Evolutionary conservation across 2,329 filamentous ascomycete species (phyloP).

Genomic region (Chaetomiaceae sp.): DNA sequence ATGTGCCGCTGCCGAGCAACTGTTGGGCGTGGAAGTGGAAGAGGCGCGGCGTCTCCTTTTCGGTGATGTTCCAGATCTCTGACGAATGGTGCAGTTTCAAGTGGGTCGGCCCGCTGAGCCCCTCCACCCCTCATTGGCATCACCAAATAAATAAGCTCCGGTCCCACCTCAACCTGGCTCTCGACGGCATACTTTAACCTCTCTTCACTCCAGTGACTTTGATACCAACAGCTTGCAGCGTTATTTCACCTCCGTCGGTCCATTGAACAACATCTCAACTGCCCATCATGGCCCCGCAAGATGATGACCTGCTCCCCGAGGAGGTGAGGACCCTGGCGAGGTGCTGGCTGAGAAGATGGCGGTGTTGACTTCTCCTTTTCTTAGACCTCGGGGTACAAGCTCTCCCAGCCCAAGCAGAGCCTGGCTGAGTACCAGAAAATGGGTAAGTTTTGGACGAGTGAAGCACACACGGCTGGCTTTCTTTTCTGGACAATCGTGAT

Average conservation of each 20-base stretch:
- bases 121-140: slow-evolving; percentile 24
- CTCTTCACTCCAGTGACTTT: not conserved
- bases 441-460: slow-evolving; percentile 54
- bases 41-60: not conserved
- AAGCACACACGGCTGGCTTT: not conserved
- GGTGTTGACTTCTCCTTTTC: too few relatives aligned
- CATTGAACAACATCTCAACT: slow-evolving; percentile 10
- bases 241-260: not conserved
- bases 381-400: slow-evolving; percentile 88
- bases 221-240: not conserved
- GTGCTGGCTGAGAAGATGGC: slow-evolving; percentile 59
- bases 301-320: slow-evolving; percentile 82
- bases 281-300: slow-evolving; percentile 61
- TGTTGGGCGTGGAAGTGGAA: slow-evolving; percentile 3
- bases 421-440: slow-evolving; percentile 91
- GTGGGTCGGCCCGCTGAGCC: slow-evolving; percentile 13
- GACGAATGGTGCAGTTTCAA: slow-evolving; percentile 15
- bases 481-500: not conserved
- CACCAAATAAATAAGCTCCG: slow-evolving; percentile 26
- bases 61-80: slow-evolving; percentile 21
- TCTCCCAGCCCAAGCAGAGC: slow-evolving; percentile 94
- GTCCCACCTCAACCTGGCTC: not conserved
- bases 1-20: slow-evolving; percentile 3
- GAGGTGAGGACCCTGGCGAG: slow-evolving; percentile 35
- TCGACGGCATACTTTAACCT: not conserved